phyloP scores from a whole-genome alignment of 257 asterid genomes.

The Voacanga thouarsii region DNA sequence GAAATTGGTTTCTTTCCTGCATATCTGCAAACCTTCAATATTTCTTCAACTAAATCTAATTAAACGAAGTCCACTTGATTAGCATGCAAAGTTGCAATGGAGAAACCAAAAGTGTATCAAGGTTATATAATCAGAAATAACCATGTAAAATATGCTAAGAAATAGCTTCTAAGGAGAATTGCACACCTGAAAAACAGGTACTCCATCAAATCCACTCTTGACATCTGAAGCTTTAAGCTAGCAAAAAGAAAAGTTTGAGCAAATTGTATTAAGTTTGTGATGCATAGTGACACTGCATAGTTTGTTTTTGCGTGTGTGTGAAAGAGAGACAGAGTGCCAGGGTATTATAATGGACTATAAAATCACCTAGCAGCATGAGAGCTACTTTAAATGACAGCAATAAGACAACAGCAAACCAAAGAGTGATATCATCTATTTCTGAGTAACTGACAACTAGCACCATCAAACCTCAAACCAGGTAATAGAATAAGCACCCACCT shows the following conservation, averaged over 20 bases:
- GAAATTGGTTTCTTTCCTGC: neutral
- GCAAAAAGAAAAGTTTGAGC: conserved; percentile 14
- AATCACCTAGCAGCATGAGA: neutral
- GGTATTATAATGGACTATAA: neutral
- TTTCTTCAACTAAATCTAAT: neutral
- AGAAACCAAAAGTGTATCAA: neutral
- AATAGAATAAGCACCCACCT: conserved; percentile 45
- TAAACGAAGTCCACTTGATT: neutral
- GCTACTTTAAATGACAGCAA: neutral
- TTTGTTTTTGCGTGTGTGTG: neutral
- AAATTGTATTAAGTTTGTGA: conserved; percentile 6
- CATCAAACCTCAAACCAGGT: neutral
- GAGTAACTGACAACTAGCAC: neutral
- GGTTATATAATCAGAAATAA: neutral
- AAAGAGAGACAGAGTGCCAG: neutral
- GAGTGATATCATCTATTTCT: neutral
- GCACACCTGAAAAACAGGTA: conserved; percentile 92
- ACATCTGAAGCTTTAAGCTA: conserved; percentile 66
- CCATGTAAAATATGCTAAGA: neutral
- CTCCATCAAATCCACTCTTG: conserved; percentile 87
- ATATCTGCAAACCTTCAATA: neutral
- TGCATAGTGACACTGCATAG: neutral
- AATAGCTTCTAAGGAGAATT: conserved; percentile 1
- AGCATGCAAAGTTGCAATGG: neutral
- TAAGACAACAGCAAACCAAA: neutral